Conservation (phyloP, 345 rosid genomes). For the Brassica napus region Da-Ae NC_063438.1:4448001-4448500, state of each 20-base stretch:
- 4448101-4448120: no score
- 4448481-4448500: slow-evolving; percentile 30
- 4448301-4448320: slow-evolving; percentile 42
- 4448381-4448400: slow-evolving; percentile 2
- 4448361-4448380: slow-evolving; percentile 31
- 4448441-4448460: slow-evolving; percentile 24
- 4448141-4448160: no score
- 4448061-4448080: no score
- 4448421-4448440: background rate
- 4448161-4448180: no score
- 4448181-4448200: slow-evolving; percentile 23
- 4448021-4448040: no score
- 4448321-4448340: background rate
- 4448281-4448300: slow-evolving; percentile 36
- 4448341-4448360: slow-evolving; percentile 39
- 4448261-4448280: slow-evolving; percentile 33
- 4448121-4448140: no score
- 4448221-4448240: background rate
- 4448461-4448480: slow-evolving; percentile 42
- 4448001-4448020: no score
- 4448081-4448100: no score
- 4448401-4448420: slow-evolving; percentile 13
- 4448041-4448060: no score
- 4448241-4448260: slow-evolving; percentile 13
- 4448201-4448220: slow-evolving; percentile 3